phyloP scores from a whole-genome alignment of 2,329 filamentous ascomycete species.

The Pseudogymnoascus sp. region DNA sequence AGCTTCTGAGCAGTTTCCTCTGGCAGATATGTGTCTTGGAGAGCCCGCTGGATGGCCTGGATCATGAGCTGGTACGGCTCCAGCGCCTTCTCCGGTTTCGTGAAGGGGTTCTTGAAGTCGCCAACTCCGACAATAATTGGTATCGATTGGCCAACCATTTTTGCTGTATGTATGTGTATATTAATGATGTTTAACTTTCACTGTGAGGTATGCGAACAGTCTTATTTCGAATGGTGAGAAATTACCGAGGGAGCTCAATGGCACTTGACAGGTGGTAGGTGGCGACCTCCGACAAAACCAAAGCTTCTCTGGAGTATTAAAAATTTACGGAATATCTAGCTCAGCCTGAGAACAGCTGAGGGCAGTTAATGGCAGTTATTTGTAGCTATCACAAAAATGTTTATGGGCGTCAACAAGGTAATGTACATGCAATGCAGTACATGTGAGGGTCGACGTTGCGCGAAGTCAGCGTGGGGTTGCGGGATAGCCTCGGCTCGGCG shows the following conservation, averaged over 20 bases:
- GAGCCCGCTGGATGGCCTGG: constrained; percentile 43
- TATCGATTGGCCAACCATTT: not conserved
- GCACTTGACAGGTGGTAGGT: not conserved
- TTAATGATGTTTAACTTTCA: not conserved
- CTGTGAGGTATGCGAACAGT: not conserved
- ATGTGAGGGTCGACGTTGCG: not conserved
- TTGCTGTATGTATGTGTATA: not conserved
- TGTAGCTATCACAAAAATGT: not conserved
- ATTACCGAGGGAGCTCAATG: not conserved
- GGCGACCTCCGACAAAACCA: not conserved
- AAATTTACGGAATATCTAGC: not conserved
- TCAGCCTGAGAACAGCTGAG: not conserved
- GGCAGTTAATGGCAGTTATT: not conserved
- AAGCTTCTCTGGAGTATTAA: not conserved
- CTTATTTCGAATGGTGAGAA: not conserved
- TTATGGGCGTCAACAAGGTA: not conserved
- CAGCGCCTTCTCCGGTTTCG: constrained; percentile 41
- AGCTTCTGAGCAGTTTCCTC: constrained; percentile 28
- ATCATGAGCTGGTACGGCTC: constrained; percentile 54
- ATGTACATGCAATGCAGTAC: not conserved
- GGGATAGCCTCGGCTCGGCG: constrained; percentile 5
- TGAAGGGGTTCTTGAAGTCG: constrained; percentile 52
- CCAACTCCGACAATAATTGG: constrained; percentile 56
- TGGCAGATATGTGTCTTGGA: constrained; percentile 40
- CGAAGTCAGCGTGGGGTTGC: not conserved